phyloP scores from a whole-genome alignment of 2,329 filamentous ascomycete genomes.

The Fusarium nelsonii region DNA sequence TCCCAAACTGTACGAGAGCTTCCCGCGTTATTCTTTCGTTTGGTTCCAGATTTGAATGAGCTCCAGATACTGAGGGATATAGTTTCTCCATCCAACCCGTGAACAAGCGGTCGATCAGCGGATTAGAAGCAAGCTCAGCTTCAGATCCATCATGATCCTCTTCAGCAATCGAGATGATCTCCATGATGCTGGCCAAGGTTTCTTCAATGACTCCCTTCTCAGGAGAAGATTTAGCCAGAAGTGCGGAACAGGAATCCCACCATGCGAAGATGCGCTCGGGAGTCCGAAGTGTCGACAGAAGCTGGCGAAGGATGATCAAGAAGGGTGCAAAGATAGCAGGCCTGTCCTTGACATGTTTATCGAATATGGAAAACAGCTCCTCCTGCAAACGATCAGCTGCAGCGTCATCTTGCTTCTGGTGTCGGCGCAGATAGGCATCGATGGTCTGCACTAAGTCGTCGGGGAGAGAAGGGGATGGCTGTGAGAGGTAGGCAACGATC shows the following conservation, averaged over 20 bases:
- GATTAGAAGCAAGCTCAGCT: constrained; percentile 58
- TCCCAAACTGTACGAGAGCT: constrained; percentile 71
- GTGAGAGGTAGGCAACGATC: constrained; percentile 62
- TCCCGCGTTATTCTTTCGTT: constrained; percentile 65
- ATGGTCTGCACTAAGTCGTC: constrained; percentile 73
- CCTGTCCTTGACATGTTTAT: constrained; percentile 70
- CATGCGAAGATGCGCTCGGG: constrained; percentile 74
- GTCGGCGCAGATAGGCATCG: constrained; percentile 75
- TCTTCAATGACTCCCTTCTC: constrained; percentile 75
- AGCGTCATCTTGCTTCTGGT: constrained; percentile 74
- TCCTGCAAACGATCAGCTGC: constrained; percentile 79
- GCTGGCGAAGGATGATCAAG: constrained; percentile 72
- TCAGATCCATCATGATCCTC: constrained; percentile 62
- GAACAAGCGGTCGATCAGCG: constrained; percentile 69
- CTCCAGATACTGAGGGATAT: constrained; percentile 54
- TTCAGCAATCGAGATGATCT: constrained; percentile 72
- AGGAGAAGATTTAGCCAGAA: constrained; percentile 64
- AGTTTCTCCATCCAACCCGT: constrained; percentile 68
- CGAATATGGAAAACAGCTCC: constrained; percentile 75
- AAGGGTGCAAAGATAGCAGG: constrained; percentile 74
- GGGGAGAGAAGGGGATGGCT: constrained; percentile 72
- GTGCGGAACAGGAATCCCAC: constrained; percentile 68
- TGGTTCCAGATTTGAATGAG: constrained; percentile 55
- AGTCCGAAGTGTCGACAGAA: constrained; percentile 73
- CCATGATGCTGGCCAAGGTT: constrained; percentile 72